A percentile compares a stretch with the other conserved stretches of the same genome.
These are phyloP conservation scores for Nothomitra cinnamomea DNA, from an alignment of 2,329 filamentous ascomycete species.

Conservation along the genomic window DNA sequence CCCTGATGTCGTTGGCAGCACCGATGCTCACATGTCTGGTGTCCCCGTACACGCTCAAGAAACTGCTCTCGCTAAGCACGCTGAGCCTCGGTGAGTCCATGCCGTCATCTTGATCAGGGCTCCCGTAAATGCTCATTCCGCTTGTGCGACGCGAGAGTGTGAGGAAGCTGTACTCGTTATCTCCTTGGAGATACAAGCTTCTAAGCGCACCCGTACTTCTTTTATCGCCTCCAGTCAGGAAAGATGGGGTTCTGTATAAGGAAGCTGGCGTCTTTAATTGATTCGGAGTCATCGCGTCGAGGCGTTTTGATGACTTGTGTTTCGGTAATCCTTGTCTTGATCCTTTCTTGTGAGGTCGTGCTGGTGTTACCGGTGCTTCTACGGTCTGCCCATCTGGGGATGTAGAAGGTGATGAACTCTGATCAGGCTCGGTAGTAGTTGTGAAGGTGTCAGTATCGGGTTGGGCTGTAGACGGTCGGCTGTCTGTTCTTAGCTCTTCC, in stretches of 20 bases:
- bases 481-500: not conserved
- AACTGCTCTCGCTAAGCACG: conserved; percentile 50
- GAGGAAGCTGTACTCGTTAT: conserved; percentile 1
- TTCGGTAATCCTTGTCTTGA: not conserved
- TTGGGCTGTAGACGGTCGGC: not conserved
- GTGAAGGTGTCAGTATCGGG: not conserved
- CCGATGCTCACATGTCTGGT: not conserved
- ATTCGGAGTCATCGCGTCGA: not conserved
- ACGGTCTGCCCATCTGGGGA: not conserved
- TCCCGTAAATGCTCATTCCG: not conserved
- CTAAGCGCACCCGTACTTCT: conserved; percentile 2
- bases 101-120: conserved; percentile 1
- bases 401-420: not conserved
- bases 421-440: not conserved
- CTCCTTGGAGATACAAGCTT: conserved; percentile 5
- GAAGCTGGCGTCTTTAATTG: not conserved
- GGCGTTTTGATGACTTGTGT: not conserved
- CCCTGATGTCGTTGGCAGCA: not conserved
- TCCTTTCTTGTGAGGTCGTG: not conserved
- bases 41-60: conserved; percentile 43
- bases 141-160: not conserved
- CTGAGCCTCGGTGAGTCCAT: conserved; percentile 40
- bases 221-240: not conserved
- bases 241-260: not conserved
- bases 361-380: not conserved